These are phyloP conservation scores for Daldinia concentrica DNA, from an alignment of 495 filamentous ascomycete species.

Conservation along the genomic window DNA sequence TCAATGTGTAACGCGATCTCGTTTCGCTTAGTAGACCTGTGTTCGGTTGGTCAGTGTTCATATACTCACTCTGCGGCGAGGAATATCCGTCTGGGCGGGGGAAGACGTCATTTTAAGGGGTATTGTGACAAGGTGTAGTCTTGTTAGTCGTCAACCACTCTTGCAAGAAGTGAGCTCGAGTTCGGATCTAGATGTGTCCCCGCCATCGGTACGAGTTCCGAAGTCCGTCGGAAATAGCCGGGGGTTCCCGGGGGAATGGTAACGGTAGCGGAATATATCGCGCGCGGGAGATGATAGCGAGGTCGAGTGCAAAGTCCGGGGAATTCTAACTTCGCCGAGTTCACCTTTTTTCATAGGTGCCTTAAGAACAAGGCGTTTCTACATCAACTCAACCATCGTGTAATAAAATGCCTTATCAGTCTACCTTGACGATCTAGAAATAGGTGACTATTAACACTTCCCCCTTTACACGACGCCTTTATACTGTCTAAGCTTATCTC, in stretches of 20 bases:
- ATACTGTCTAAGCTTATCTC: too few species aligned
- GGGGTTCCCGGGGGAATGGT: background rate
- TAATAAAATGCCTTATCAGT: too few species aligned
- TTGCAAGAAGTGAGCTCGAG: background rate
- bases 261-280: background rate
- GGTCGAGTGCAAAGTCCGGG: background rate
- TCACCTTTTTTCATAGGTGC: too few species aligned
- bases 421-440: too few species aligned
- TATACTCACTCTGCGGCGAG: background rate
- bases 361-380: too few species aligned
- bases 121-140: background rate
- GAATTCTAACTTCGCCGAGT: background rate
- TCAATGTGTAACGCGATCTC: conserved; percentile 24
- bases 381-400: too few species aligned
- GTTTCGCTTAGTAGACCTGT: conserved; percentile 2
- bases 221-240: conserved; percentile 21
- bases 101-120: background rate
- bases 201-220: conserved; percentile 4
- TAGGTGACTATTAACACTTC: too few species aligned
- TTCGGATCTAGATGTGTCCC: conserved; percentile 14
- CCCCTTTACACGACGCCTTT: too few species aligned
- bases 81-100: background rate
- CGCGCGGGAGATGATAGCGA: background rate
- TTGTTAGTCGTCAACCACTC: too few species aligned
- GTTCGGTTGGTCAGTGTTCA: background rate